Percentiles rank a stretch among this genome's conserved stretches.
phyloP scores from a whole-genome alignment of 2,329 filamentous ascomycete species.

The Tolypocladium tundrense region DNA sequence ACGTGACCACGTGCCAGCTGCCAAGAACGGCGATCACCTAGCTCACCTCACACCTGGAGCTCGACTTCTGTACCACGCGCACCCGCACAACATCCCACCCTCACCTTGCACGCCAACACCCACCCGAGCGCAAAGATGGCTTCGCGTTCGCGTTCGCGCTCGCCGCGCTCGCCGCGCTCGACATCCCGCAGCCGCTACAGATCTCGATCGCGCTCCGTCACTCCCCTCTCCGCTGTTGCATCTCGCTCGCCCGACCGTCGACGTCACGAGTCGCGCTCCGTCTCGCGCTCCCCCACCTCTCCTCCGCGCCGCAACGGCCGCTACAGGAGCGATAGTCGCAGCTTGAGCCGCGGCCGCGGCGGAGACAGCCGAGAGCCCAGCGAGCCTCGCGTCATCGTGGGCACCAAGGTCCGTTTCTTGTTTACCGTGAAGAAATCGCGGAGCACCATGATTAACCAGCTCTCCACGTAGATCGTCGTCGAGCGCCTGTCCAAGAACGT shows the following conservation, averaged over 20 bases:
- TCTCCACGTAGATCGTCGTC: constrained; percentile 64
- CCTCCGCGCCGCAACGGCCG: constrained; percentile 22
- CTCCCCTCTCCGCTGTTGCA: constrained; percentile 18
- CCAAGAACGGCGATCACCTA: neutral
- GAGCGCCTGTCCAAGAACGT: constrained; percentile 95
- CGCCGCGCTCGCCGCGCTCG: constrained; percentile 12
- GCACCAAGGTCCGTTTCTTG: constrained; percentile 39
- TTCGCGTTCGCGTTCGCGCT: constrained; percentile 10
- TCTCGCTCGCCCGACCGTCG: constrained; percentile 23
- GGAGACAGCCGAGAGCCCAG: constrained; percentile 27
- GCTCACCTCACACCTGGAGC: neutral
- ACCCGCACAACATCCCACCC: neutral
- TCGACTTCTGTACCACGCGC: neutral
- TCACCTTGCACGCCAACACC: neutral
- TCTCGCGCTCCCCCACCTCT: constrained; percentile 20
- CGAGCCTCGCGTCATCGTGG: constrained; percentile 27
- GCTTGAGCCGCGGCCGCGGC: constrained; percentile 21
- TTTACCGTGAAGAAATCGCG: neutral
- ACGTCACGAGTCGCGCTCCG: constrained; percentile 22
- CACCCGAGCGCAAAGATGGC: constrained; percentile 11
- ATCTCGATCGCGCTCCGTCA: constrained; percentile 24
- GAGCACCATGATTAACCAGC: neutral
- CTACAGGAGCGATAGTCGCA: constrained; percentile 16
- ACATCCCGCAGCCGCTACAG: constrained; percentile 21
- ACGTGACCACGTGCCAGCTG: constrained; percentile 5